Percentiles rank a stretch among this genome's conserved stretches.
These are phyloP conservation scores for Epithele typhae DNA, from an alignment of 768 basidiomycete genomes.

Conservation along the genomic window DNA sequence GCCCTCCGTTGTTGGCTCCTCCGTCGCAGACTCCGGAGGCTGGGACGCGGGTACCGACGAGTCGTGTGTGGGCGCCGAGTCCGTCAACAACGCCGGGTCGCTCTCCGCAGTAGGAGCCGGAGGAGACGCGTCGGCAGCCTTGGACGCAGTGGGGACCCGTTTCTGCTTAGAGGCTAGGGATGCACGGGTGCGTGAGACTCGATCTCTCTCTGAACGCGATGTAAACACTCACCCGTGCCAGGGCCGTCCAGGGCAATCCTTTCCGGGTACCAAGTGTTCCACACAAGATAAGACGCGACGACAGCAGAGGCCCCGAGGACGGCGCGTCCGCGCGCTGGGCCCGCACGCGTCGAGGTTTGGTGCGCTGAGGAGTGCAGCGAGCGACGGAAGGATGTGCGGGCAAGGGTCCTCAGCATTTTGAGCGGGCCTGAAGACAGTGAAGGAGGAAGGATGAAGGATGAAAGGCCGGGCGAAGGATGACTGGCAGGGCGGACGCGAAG, in stretches of 20 bases:
- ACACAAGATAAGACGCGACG: slow-evolving; percentile 28
- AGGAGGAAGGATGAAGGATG: not conserved
- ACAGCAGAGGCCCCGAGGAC: slow-evolving; percentile 27
- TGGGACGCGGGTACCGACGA: no score
- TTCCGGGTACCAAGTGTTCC: slow-evolving; percentile 23
- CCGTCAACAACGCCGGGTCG: no score
- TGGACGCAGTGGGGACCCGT: no score
- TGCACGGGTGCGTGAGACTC: no score
- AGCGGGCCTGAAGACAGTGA: not conserved
- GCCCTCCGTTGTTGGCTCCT: no score
- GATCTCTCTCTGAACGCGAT: no score
- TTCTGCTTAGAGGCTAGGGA: no score
- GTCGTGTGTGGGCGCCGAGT: no score
- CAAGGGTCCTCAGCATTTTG: slow-evolving; percentile 50
- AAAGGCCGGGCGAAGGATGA: not conserved
- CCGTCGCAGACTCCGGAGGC: no score
- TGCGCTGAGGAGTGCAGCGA: slow-evolving; percentile 43
- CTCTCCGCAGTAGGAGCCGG: no score
- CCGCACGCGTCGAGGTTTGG: slow-evolving; percentile 13
- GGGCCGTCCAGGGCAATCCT: slow-evolving; percentile 19
- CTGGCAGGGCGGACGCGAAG: not conserved
- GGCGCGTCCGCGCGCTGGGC: slow-evolving; percentile 17
- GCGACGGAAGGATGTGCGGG: slow-evolving; percentile 50
- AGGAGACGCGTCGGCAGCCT: no score
- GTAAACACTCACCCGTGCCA: slow-evolving; percentile 9